Conservation (phyloP, 2,329 filamentous ascomycete genomes). For the Colletotrichum eleusines region DNA sequence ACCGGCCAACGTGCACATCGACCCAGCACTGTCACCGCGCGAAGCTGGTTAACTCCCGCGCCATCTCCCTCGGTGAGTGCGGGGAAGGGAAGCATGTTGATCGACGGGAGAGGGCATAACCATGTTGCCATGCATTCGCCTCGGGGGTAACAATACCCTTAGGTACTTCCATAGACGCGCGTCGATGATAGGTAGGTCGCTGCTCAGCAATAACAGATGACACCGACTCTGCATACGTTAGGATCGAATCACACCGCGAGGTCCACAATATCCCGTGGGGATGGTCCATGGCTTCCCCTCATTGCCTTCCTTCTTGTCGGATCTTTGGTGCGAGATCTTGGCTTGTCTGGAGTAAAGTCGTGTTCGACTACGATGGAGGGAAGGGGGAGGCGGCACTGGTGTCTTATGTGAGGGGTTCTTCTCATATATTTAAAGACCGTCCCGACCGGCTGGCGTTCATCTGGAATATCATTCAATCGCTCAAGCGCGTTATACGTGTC, state of each 20-base stretch:
- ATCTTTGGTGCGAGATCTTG: conserved; percentile 29
- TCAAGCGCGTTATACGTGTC: conserved; percentile 2
- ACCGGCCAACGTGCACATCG: conserved; percentile 11
- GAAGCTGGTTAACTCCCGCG: conserved; percentile 11
- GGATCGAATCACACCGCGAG: conserved; percentile 27
- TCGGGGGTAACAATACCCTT: conserved; percentile 30
- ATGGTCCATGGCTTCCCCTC: conserved; percentile 34
- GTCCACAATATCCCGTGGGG: conserved; percentile 15
- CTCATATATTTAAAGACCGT: conserved; percentile 35
- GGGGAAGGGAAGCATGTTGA: conserved; percentile 39
- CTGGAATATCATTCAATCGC: not conserved
- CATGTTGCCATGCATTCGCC: conserved; percentile 37
- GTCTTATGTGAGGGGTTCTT: conserved; percentile 11
- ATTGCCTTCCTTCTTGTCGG: conserved; percentile 19
- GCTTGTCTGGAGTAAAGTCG: conserved; percentile 39
- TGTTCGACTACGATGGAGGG: conserved; percentile 28
- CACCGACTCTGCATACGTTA: conserved; percentile 31
- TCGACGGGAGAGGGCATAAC: conserved; percentile 24
- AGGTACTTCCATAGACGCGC: conserved; percentile 28
- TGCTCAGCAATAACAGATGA: conserved; percentile 34
- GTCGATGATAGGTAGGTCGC: conserved; percentile 40
- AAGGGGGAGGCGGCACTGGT: not conserved
- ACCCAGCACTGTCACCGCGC: conserved; percentile 22
- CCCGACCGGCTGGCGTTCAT: conserved; percentile 12
- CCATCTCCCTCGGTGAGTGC: conserved; percentile 13